Base-by-base conservation (phyloP, 805 yeast genomes). In the Blastobotrys mokoenaii region DNA sequence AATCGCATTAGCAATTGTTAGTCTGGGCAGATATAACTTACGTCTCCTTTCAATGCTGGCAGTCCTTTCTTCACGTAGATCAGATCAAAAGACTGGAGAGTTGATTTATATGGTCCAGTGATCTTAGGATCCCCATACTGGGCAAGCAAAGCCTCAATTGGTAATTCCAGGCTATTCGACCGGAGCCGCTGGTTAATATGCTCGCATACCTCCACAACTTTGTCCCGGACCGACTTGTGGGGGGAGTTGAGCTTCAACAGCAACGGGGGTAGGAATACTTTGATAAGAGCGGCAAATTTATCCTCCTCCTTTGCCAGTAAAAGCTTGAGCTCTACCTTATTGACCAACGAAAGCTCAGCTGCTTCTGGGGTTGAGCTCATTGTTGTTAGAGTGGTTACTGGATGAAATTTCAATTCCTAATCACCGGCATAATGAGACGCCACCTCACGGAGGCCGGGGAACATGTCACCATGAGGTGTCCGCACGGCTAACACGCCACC, bases 311-410 rank as follows among this genome's bases (percentile, higher is more conserved):
- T 76, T 0, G 97, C 85, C 36, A 90, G 66, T 1, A 94, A 90
- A 15, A 90, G 70, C 34, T 86, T 69, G 41, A 89, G 73, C 61
- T 89, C 97, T 1, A 85, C 96, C 58, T 80, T 83, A 55, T 80
- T 56, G 30, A 60, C 51, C 25, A 60, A 50, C 8, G 58, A 46
- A 18, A 59, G 43, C 41, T 60, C 64, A 22, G 27, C 8, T 4
- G 27, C 27, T 8, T 22, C 27, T 22, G 27, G 27, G 27, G 27
- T 22, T 22, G 27, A 22, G 8, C 27, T 22, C 27, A 22, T 22
- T 22, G 27, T 22, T 22, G 27, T 22, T 22, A 8, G 27, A 22
- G 27, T 5, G 4, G 27, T 22, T 22, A 22, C 27, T 5, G 27
- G 27, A 22, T 8, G 27, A 22, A 22, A 22, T 22, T 22, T 8